phyloP scores from a whole-genome alignment of 1,284 basidiomycete species.

The Tilletia setariae region DNA sequence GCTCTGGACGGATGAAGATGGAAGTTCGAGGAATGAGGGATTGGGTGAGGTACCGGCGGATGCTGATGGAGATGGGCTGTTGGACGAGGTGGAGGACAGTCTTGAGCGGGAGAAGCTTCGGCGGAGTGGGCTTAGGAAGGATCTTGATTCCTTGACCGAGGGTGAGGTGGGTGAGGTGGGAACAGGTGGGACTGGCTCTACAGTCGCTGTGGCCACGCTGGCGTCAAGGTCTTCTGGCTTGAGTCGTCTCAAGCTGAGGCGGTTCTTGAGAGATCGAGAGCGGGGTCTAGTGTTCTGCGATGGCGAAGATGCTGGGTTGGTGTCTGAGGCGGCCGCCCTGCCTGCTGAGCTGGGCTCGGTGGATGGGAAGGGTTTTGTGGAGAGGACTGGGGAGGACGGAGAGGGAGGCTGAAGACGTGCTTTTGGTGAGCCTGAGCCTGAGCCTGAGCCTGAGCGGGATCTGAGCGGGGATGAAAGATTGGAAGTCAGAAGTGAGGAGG shows the following conservation, averaged over 20 bases:
- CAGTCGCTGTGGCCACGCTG: background rate
- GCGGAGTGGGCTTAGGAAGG: constrained; percentile 2
- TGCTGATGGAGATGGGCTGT: background rate
- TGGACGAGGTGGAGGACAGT: background rate
- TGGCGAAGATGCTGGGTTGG: background rate
- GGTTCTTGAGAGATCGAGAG: background rate
- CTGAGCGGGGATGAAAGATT: no score
- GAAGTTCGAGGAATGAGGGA: background rate
- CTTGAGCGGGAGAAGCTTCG: background rate
- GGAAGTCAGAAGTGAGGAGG: no score
- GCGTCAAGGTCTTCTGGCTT: background rate
- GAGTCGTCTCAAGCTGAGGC: background rate
- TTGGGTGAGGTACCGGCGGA: background rate
- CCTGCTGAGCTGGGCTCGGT: no score
- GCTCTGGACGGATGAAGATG: background rate
- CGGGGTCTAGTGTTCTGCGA: background rate
- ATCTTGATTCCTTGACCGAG: background rate
- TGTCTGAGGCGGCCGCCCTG: no score
- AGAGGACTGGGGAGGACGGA: background rate
- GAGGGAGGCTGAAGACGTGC: background rate
- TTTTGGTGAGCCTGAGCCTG: no score
- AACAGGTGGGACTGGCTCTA: background rate
- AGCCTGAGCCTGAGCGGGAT: no score
- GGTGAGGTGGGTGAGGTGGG: background rate
- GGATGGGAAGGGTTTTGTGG: no score